Base-by-base conservation (phyloP, 805 yeast species). In the Candida qinlingensis region DNA sequence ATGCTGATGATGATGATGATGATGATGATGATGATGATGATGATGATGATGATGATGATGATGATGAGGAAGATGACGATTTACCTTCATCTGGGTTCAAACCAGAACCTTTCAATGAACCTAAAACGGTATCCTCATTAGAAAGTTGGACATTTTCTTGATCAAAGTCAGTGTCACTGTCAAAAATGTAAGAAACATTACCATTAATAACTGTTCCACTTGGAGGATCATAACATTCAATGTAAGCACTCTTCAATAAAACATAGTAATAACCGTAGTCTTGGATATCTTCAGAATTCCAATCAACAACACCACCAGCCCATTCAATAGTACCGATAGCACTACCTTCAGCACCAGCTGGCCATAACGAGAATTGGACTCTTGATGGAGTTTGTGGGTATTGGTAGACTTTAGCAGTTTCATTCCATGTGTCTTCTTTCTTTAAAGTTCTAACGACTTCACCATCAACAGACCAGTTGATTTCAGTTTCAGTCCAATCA, bases 291-390 rank as follows among this genome's bases (percentile, higher is more conserved):
- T 73, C 63, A 11, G 91, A 76, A 64, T 84, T 68, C 97, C 97
- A 91, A 70, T 87, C 73, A 52, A 91, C 80, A 30, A 54, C 72
- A 69, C 97, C 97, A 69, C 96, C 96, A 36, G 96, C 87, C 91
- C 91, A 90, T 49, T 74, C 85, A 52, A 78, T 73, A 11, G 90
- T 84, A 72, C 91, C 91, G 29, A 59, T 54, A 26, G 76, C 78
- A 59, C 39, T 39, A 7, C 74, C 76, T 31, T 72, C 53, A 52
- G 68, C 74, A 65, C 90, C 91, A 70, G 79, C 91, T 3, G 92
- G 89, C 92, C 92, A 85, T 49, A 85, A 63, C 4, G 91, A 85
- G 45, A 84, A 65, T 62, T 85, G 88, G 42, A 90, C 69, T 60
- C 85, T 73, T 45, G 88, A 69, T 9, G 92, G 92, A 1, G 92